Evolutionary conservation across 305 asterid genomes (phyloP).

Genomic region (Fraxinus greggii): DNA sequence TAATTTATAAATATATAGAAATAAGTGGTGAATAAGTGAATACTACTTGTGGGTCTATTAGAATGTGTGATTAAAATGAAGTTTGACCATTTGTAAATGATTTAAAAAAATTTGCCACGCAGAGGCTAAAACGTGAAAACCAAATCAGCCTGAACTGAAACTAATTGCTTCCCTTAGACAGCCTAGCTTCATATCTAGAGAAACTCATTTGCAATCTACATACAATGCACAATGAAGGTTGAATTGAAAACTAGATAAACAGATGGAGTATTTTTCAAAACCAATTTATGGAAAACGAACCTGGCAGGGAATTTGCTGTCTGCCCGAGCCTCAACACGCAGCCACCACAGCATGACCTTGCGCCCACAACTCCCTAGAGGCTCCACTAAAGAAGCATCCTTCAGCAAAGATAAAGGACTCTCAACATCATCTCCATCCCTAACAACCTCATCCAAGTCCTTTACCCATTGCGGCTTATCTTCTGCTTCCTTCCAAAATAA

Average conservation of each 20-base stretch:
- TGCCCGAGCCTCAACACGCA: constrained; percentile 89
- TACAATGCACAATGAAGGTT: not conserved
- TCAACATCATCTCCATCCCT: constrained; percentile 55
- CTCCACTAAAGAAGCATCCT: constrained; percentile 69
- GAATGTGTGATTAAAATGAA: not conserved
- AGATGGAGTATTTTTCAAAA: too few species aligned
- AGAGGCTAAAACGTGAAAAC: not conserved
- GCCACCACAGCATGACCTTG: constrained; percentile 83
- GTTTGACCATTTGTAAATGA: not conserved
- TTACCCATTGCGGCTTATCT: constrained; percentile 72
- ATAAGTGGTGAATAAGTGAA: too few species aligned
- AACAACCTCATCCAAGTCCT: constrained; percentile 55
- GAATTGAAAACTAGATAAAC: not conserved
- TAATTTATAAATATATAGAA: too few species aligned
- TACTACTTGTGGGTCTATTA: not conserved
- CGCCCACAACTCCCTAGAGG: constrained; percentile 90
- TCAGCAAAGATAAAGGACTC: constrained; percentile 69
- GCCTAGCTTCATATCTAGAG: not conserved
- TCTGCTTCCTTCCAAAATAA: constrained; percentile 67
- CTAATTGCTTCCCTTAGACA: not conserved
- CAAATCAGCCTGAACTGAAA: not conserved
- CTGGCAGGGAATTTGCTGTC: constrained; percentile 92
- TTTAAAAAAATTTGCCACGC: not conserved
- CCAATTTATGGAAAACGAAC: constrained; percentile 39
- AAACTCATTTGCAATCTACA: not conserved